Evolutionary conservation across 345 rosid genomes (phyloP), one percentile per base, ranked within the genome.

Genomic region (Diplotaxis tenuifolia): DNA sequence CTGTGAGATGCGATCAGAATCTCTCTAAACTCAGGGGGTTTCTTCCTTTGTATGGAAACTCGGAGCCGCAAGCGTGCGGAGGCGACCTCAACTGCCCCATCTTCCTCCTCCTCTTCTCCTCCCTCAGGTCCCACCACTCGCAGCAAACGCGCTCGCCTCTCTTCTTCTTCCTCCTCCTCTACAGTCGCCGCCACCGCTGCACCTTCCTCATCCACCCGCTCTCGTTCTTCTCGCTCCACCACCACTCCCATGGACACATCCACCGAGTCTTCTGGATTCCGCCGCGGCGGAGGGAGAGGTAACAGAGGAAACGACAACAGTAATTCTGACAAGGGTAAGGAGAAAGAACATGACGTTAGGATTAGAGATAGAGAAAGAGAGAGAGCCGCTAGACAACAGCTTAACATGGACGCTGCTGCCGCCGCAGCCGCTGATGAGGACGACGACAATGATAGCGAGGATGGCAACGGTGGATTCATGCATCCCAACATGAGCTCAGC

Each of bases 11-110:
- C 28, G 28, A 25, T 90, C 93, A 81, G 80, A 81, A 62, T 73
- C 74, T 57, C 81, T 82, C 81, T 84, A 71, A 79, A 62, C 61
- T n/a, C n/a, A n/a, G n/a, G 79, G 81, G 81, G 84, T 78, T 82
- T 78, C 75, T 62, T 89, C 78, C 89, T 53, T 89, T 96, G 99
- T 96, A 96, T 92, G 99, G 99, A 96, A 96, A 96, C 98, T 88
- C 96, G 99, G 69, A 90, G 99, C 95, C 97, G 99, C 85, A 96
- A 96, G 93, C 91, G 99, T 96, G 99, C 97, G 97, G 98, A 96
- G 99, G 98, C 96, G 84, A 83, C 98, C 95, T 96, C 97, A 87
- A 70, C 96, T 82, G 92, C 96, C 89, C 94, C 96, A 77, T 86
- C 96, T 68, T 78, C 88, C 70, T 84, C 95, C 4, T 25, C 28